Evolutionary conservation across 306 rosid genomes (phyloP), one percentile per base, ranked within the genome.

Genomic region (Crotalaria pallida): DNA sequence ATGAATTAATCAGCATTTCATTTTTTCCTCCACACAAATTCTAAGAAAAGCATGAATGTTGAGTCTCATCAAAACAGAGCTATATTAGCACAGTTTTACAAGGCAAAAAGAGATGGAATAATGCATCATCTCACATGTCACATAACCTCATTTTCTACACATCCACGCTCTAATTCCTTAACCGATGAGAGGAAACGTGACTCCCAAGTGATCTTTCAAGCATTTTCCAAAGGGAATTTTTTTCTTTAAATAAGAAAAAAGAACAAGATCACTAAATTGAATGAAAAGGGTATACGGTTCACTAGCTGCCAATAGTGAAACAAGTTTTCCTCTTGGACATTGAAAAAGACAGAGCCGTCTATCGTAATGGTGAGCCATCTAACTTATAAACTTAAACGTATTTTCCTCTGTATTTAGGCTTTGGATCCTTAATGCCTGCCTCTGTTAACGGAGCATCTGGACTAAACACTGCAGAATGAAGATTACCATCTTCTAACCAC

Each of bases 401-500:
- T 75, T 94, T 94, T 22, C 98, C 98, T 33, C 98, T 76, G 84
- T 90, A 94, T 77, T 94, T 94, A 43, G 87, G 94, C 78, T 83
- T 94, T 26, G 84, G 82, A 22, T 94, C 98, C 83, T 80, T 87
- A 23, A 43, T 59, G 77, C 34, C 34, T 31, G n/a, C 70, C 11
- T 64, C 83, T 0, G 47, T 57, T 61, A 74, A 50, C 6, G 68
- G 88, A 43, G 83, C 40, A 81, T 84, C 67, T 0, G 96, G 90
- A 70, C 89, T 88, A 60, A 94, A 87, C 81, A 94, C 90, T 16
- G 90, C 96, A 74, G 98, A 87, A 79, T 90, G 98, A 78, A 94
- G 98, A 78, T 94, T 94, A 71, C 98, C 98, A 16, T 94, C 96
- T 74, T 88, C 92, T 76, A 90, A 77, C 97, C 98, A 94, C 76